Percentiles rank a stretch among this genome's conserved stretches.
These are phyloP conservation scores for Xylaria cubensis DNA, from an alignment of 495 filamentous ascomycete genomes.

Conservation along the genomic window DNA sequence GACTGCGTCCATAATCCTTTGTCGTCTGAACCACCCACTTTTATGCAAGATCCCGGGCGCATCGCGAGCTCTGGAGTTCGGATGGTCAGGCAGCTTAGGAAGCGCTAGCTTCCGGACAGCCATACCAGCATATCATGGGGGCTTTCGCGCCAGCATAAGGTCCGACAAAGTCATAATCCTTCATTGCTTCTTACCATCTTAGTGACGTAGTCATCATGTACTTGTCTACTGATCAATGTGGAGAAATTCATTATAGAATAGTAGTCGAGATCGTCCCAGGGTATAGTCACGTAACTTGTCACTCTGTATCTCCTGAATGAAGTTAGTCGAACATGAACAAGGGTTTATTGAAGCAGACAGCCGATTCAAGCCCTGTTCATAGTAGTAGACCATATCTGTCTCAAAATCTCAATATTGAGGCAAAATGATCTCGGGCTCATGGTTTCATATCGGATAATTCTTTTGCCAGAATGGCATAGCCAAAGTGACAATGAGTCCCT, in stretches of 20 bases:
- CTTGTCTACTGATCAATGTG: background rate
- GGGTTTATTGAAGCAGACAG: conserved; percentile 18
- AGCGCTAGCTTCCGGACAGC: conserved; percentile 19
- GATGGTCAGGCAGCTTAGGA: conserved; percentile 24
- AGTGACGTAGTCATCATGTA: background rate
- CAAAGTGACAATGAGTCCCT: conserved; percentile 19
- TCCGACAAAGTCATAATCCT: background rate
- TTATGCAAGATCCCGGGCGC: conserved; percentile 29
- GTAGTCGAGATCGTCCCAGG: conserved; percentile 13
- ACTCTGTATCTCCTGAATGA: conserved; percentile 9
- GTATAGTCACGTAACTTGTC: conserved; percentile 17
- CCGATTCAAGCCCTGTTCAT: conserved; percentile 15
- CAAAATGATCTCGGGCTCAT: conserved; percentile 23
- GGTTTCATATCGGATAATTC: conserved; percentile 27
- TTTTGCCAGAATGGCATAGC: conserved; percentile 26
- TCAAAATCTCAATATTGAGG: conserved; percentile 25
- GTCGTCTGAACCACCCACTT: conserved; percentile 20
- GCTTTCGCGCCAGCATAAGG: conserved; percentile 9
- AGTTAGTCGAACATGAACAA: conserved; percentile 12
- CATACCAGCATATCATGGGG: conserved; percentile 13
- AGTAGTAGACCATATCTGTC: conserved; percentile 17
- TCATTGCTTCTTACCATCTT: conserved; percentile 1
- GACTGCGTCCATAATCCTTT: conserved; percentile 26
- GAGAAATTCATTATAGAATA: conserved; percentile 2
- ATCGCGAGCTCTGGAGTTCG: conserved; percentile 25